A percentile compares a stretch with the other conserved stretches of the same genome.
Evolutionary conservation across 768 basidiomycete species (phyloP).

Genomic region (Mycena kentingensis): DNA sequence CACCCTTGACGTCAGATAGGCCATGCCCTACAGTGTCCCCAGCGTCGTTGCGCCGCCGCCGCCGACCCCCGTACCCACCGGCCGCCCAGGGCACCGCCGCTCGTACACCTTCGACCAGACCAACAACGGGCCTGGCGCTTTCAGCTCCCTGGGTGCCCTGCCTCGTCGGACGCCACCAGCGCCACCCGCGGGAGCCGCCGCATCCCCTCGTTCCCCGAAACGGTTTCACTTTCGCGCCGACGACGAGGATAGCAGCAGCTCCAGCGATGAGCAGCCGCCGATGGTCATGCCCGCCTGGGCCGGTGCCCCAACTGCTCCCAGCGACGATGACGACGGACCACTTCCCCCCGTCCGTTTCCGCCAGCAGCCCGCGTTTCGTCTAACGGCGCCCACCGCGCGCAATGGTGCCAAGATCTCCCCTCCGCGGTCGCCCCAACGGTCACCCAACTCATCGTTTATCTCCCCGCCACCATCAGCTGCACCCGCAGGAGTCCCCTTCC

Average conservation of each 20-base stretch:
- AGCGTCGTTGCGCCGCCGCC: constrained; percentile 18
- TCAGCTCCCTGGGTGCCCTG: constrained; percentile 47
- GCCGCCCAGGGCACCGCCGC: constrained; percentile 39
- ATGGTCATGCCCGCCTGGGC: constrained; percentile 24
- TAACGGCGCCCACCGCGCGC: neutral
- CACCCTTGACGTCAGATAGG: too few species aligned
- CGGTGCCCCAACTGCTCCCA: constrained; percentile 18
- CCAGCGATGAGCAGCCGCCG: constrained; percentile 30
- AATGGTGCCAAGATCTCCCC: neutral
- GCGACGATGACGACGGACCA: constrained; percentile 27
- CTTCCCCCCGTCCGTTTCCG: constrained; percentile 27
- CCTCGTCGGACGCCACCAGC: constrained; percentile 38
- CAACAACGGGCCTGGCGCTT: constrained; percentile 48
- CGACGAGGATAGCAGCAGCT: constrained; percentile 40
- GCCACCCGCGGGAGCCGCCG: constrained; percentile 25
- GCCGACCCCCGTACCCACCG: constrained; percentile 13
- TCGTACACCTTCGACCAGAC: constrained; percentile 39
- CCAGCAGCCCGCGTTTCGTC: constrained; percentile 4
- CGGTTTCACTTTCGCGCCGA: constrained; percentile 40
- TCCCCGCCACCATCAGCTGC: constrained; percentile 5
- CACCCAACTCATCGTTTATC: neutral
- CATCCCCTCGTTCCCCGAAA: constrained; percentile 8
- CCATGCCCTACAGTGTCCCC: constrained; percentile 38
- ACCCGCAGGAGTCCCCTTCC: constrained; percentile 42
- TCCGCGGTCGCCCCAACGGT: neutral